Evolutionary conservation across 192 early-diverging fungal genomes (phyloP).

Genomic region (Coemansia sp.): DNA sequence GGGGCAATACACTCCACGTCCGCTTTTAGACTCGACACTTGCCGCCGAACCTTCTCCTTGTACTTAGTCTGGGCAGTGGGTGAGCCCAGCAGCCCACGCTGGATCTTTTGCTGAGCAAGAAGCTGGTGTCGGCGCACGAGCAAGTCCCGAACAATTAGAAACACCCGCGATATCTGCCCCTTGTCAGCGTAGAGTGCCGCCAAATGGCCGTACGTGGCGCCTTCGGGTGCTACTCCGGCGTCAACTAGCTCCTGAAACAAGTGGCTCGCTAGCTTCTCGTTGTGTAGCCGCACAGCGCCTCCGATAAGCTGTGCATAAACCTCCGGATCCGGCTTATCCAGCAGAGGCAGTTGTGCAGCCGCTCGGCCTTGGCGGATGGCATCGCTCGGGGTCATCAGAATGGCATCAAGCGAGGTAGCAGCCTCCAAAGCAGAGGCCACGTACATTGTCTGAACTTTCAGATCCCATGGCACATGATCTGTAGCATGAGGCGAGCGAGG

Average conservation of each 20-base stretch:
- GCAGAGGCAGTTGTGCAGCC: conserved; percentile 33
- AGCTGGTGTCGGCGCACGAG: conserved; percentile 18
- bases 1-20: conserved; percentile 47
- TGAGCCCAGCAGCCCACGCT: not conserved
- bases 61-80: conserved; percentile 4
- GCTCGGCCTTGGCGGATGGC: conserved; percentile 31
- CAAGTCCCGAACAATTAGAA: conserved; percentile 33
- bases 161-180: conserved; percentile 31
- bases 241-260: conserved; percentile 45
- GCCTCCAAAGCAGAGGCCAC: conserved; percentile 43
- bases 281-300: conserved; percentile 34
- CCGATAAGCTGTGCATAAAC: conserved; percentile 42
- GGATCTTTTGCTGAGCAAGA: conserved; percentile 6
- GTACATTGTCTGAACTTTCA: conserved; percentile 42
- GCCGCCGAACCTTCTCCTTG: conserved; percentile 10
- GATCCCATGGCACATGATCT: conserved; percentile 45
- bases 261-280: conserved; percentile 33
- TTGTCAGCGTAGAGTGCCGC: conserved; percentile 39
- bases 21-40: conserved; percentile 15
- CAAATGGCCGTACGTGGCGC: conserved; percentile 35
- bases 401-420: conserved; percentile 25
- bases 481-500: conserved; percentile 17
- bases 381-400: conserved; percentile 17
- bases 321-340: conserved; percentile 29
- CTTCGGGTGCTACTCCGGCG: conserved; percentile 28